phyloP scores from a whole-genome alignment of 139 green algal species.

The Ettlia oleoabundans region DNA sequence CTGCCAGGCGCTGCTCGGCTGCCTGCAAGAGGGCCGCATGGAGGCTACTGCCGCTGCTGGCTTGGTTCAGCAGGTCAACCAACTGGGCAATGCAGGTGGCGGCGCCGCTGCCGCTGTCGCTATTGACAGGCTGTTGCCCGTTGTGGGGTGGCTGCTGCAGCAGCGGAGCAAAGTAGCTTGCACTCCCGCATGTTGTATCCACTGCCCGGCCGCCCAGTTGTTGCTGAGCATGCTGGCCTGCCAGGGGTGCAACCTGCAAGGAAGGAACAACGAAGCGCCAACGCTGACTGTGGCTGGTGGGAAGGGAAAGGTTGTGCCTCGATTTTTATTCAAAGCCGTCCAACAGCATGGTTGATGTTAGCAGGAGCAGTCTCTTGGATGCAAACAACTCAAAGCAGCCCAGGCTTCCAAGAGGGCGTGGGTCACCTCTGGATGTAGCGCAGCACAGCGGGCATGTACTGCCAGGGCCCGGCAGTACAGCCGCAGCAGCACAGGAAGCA shows the following conservation, averaged over 20 bases:
- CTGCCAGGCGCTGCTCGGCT: slow-evolving; percentile 13
- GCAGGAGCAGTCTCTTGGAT: too few species aligned
- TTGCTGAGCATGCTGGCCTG: slow-evolving; percentile 18
- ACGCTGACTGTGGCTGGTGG: too few species aligned
- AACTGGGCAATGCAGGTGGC: neutral
- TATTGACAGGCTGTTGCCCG: too few species aligned
- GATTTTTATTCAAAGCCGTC: too few species aligned
- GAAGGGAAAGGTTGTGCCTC: too few species aligned
- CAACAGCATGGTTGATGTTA: too few species aligned
- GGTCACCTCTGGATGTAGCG: slow-evolving; percentile 33
- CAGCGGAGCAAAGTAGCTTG: slow-evolving; percentile 33
- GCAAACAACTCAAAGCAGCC: neutral
- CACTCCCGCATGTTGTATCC: too few species aligned
- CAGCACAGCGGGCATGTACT: slow-evolving; percentile 32
- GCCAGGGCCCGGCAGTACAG: slow-evolving; percentile 23
- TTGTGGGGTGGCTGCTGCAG: too few species aligned
- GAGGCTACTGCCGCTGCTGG: slow-evolving; percentile 5
- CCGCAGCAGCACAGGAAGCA: slow-evolving; percentile 16
- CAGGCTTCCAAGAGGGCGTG: neutral
- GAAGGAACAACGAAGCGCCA: too few species aligned
- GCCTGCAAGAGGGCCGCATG: slow-evolving; percentile 10
- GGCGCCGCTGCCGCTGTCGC: too few species aligned
- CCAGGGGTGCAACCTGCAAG: slow-evolving; percentile 20
- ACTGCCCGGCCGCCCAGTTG: neutral
- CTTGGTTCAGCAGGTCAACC: slow-evolving; percentile 3